Evolutionary conservation across 257 asterid genomes (phyloP).

Genomic region (Petrea volubilis): DNA sequence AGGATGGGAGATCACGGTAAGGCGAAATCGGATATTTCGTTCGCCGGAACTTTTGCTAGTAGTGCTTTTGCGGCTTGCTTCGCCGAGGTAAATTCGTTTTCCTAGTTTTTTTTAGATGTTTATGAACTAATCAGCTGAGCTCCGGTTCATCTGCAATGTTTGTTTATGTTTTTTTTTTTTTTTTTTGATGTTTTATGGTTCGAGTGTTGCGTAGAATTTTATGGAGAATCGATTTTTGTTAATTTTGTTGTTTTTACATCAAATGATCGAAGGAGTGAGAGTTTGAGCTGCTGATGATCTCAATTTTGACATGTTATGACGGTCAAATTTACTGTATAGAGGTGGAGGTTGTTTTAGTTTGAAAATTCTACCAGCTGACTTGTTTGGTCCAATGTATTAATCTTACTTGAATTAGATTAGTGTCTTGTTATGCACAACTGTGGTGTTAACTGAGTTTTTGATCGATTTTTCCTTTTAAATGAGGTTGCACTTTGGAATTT

Average conservation of each 20-base stretch:
- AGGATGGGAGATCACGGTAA: constrained; percentile 73
- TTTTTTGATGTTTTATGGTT: background rate
- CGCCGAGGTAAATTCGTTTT: constrained; percentile 63
- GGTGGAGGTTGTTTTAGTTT: background rate
- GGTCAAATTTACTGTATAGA: constrained; percentile 5
- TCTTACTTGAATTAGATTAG: background rate
- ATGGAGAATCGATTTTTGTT: background rate
- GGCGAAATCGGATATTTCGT: constrained; percentile 71
- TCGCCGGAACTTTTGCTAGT: constrained; percentile 77
- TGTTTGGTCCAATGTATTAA: constrained; percentile 20
- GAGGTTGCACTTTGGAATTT: background rate
- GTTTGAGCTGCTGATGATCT: constrained; percentile 5
- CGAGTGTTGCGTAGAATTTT: background rate
- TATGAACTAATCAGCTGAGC: background rate
- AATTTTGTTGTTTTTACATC: background rate
- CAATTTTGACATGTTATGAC: constrained; percentile 12
- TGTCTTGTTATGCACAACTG: too few relatives aligned
- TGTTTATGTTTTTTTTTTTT: background rate
- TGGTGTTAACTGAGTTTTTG: background rate
- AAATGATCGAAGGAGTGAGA: background rate
- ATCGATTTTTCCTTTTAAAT: background rate
- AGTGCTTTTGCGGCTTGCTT: constrained; percentile 97
- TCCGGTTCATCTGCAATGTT: background rate
- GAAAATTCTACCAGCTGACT: constrained; percentile 15
- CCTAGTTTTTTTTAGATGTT: background rate